A percentile compares a stretch with the other conserved stretches of the same genome.
phyloP scores from a whole-genome alignment of 208 protist genomes.

The Trypanosoma melophagium region DNA sequence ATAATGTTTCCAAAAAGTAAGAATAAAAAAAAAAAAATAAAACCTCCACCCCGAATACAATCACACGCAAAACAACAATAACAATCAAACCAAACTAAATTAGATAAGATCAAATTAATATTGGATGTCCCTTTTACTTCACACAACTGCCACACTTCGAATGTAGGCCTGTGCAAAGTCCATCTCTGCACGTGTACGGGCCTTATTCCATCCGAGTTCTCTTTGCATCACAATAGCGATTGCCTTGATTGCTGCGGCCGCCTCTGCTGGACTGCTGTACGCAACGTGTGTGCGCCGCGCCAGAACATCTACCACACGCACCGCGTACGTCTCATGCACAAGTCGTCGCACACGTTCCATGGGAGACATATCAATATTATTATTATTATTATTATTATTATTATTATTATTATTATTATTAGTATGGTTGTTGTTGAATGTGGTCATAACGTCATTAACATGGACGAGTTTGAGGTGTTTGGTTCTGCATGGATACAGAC shows the following conservation, averaged over 20 bases:
- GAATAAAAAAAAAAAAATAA: no score
- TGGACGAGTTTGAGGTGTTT: constrained; percentile 26
- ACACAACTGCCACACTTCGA: constrained; percentile 10
- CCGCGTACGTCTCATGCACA: constrained; percentile 50
- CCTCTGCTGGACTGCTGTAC: constrained; percentile 77
- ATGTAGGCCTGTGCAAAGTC: constrained; percentile 36
- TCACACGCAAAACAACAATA: no score
- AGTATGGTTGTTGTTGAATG: no score
- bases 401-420: background rate
- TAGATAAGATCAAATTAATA: no score
- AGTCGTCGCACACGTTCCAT: constrained; percentile 24
- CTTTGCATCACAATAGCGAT: constrained; percentile 45
- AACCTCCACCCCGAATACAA: no score
- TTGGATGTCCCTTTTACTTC: background rate
- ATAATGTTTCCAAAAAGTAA: no score
- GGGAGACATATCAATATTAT: constrained; percentile 6
- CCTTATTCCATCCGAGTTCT: constrained; percentile 39
- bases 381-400: constrained; percentile 18
- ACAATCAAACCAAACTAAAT: no score
- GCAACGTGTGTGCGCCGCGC: constrained; percentile 61
- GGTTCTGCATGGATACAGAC: constrained; percentile 37
- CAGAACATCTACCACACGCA: constrained; percentile 69
- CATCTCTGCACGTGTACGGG: constrained; percentile 43
- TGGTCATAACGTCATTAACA: background rate
- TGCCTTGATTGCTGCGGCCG: constrained; percentile 41